These are phyloP conservation scores for Eucalyptus tenuipes DNA, from an alignment of 345 rosid species.

Conservation along the genomic window DNA sequence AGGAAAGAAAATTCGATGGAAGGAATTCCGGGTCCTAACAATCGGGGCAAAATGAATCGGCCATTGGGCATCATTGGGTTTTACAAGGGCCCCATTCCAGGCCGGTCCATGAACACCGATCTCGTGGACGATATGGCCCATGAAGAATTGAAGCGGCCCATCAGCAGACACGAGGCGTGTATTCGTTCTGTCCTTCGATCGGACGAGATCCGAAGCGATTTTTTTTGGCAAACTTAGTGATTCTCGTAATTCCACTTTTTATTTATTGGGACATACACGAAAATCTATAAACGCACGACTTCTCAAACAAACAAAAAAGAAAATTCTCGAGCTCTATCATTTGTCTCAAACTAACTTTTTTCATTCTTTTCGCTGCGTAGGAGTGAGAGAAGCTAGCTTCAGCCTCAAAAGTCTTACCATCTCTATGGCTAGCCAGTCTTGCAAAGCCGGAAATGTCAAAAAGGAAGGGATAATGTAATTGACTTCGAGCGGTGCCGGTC, in stretches of 20 bases:
- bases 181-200: neutral
- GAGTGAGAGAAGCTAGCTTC: neutral
- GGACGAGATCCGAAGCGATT: neutral
- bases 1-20: neutral
- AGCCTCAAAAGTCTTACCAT: neutral
- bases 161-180: neutral
- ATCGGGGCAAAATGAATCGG: neutral
- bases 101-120: neutral
- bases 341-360: neutral
- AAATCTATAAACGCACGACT: no score
- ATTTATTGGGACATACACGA: neutral
- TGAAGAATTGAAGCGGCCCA: neutral
- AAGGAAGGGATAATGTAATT: neutral
- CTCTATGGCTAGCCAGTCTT: neutral
- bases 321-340: neutral
- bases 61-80: neutral
- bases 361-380: neutral
- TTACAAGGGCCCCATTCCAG: neutral
- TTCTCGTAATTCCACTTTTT: neutral
- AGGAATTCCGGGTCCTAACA: neutral
- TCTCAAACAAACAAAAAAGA: neutral
- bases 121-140: neutral
- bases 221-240: neutral
- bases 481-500: neutral
- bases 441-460: neutral